phyloP scores from a whole-genome alignment of 495 filamentous ascomycete species.

The Tetracladium setigerum region DNA sequence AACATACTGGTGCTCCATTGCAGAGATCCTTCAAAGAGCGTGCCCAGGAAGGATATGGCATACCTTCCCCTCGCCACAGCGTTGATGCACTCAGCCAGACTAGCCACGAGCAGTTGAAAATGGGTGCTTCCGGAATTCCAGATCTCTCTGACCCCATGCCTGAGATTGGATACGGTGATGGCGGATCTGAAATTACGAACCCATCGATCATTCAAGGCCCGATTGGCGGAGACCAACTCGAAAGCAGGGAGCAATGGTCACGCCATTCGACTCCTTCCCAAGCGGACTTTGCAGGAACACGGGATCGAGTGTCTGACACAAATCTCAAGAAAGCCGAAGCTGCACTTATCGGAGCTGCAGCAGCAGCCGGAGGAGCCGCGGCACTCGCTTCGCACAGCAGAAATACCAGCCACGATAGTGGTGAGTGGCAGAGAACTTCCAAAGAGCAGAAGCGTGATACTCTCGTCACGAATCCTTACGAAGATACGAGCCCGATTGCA shows the following conservation, averaged over 20 bases:
- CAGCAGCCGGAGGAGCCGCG: conserved; percentile 35
- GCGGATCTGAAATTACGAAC: conserved; percentile 63
- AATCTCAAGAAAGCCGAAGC: conserved; percentile 29
- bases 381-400: conserved; percentile 35
- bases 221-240: conserved; percentile 38
- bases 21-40: conserved; percentile 48
- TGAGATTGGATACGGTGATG: conserved; percentile 49
- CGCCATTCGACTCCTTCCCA: conserved; percentile 42
- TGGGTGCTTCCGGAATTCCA: conserved; percentile 59
- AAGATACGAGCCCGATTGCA: conserved; percentile 40
- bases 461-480: conserved; percentile 49
- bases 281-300: conserved; percentile 17
- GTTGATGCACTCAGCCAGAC: conserved; percentile 54
- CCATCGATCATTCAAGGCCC: conserved; percentile 48
- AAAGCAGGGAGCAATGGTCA: conserved; percentile 44
- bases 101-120: conserved; percentile 44
- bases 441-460: conserved; percentile 49
- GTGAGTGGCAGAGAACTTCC: conserved; percentile 47
- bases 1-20: conserved; percentile 18
- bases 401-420: conserved; percentile 40
- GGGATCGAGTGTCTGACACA: conserved; percentile 10
- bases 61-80: conserved; percentile 72
- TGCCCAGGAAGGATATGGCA: conserved; percentile 34
- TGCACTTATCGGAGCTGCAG: conserved; percentile 33
- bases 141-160: conserved; percentile 55